phyloP scores from a whole-genome alignment of 2,329 filamentous ascomycete genomes.

The Fusarium pseudocircinatum region DNA sequence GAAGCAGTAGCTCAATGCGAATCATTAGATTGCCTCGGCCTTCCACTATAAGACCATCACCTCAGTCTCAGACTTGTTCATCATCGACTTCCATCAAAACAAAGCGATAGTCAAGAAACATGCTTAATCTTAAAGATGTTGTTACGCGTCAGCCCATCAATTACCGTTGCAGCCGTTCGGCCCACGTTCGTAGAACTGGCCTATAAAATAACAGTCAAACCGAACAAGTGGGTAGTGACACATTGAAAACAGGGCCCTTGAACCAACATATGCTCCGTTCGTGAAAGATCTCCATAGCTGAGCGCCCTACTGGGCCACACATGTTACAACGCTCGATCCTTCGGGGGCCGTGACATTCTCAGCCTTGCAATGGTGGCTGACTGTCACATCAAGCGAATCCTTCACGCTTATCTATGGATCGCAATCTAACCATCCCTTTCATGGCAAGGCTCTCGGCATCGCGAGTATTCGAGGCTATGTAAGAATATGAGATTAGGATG shows the following conservation, averaged over 20 bases:
- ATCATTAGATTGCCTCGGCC: fast-evolving
- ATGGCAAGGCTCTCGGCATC: neutral
- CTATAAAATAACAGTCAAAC: neutral
- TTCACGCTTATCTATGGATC: neutral
- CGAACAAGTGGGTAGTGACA: neutral
- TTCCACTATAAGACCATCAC: neutral
- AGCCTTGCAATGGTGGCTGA: neutral
- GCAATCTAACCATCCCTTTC: neutral
- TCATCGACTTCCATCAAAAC: neutral
- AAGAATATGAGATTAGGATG: neutral
- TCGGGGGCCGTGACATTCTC: neutral
- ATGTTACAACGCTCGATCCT: neutral
- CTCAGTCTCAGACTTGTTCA: neutral
- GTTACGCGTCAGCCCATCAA: neutral
- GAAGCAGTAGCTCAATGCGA: neutral
- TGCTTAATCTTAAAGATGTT: neutral
- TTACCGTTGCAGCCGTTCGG: neutral
- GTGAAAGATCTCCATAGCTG: neutral
- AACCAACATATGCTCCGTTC: neutral
- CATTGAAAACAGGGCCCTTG: neutral
- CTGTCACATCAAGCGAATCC: neutral
- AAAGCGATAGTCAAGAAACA: neutral
- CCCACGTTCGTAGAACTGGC: neutral
- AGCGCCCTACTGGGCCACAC: neutral
- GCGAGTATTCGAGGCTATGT: neutral